Conservation (phyloP, 1,284 basidiomycete genomes). For the Rhodotorula glutinis region DNA sequence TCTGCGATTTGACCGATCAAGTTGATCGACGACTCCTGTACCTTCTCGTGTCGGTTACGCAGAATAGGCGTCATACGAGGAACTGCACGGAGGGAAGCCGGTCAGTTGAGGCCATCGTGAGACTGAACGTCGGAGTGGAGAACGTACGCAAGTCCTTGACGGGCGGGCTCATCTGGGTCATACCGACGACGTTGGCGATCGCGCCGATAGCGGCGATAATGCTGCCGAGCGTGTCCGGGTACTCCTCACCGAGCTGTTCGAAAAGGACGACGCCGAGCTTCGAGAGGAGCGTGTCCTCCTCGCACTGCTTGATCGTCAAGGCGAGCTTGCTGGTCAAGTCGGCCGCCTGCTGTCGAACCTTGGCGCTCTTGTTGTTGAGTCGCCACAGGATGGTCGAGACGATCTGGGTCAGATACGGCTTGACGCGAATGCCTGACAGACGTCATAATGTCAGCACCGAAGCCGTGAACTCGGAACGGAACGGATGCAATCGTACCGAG, state of each 20-base stretch:
- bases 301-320: constrained; percentile 97
- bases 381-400: constrained; percentile 99
- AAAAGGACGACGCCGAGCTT: constrained; percentile 96
- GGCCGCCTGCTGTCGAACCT: constrained; percentile 97
- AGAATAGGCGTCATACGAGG: constrained; percentile 99
- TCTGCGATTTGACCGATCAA: constrained; percentile 99
- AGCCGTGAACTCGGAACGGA: background rate
- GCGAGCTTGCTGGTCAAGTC: constrained; percentile 92
- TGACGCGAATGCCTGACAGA: constrained; percentile 80
- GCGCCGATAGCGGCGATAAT: constrained; percentile 98
- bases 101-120: background rate
- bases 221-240: constrained; percentile 95
- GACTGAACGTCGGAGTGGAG: no score
- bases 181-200: constrained; percentile 98
- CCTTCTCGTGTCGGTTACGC: constrained; percentile 97
- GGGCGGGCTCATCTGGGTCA: constrained; percentile 99
- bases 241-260: constrained; percentile 98
- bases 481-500: constrained; percentile 54
- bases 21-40: constrained; percentile 99
- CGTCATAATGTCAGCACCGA: constrained; percentile 1
- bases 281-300: constrained; percentile 90
- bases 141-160: constrained; percentile 91
- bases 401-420: constrained; percentile 97
- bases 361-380: constrained; percentile 97
- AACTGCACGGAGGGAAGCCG: constrained; percentile 55